phyloP scores from a whole-genome alignment of 306 rosid species.

The Pachyrhizus erosus region DNA sequence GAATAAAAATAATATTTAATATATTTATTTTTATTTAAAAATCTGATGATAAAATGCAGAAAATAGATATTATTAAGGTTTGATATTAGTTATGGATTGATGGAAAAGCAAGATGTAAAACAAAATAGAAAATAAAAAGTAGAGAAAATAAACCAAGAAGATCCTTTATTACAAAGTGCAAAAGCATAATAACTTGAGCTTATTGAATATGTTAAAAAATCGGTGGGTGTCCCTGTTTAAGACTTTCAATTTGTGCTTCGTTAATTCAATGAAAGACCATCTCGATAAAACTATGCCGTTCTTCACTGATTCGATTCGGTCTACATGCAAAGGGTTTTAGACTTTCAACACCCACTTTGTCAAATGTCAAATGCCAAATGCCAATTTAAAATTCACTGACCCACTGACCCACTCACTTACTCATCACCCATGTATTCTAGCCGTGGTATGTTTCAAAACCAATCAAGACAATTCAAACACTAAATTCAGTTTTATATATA shows the following conservation, averaged over 20 bases:
- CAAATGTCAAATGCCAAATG: background rate
- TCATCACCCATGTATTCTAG: background rate
- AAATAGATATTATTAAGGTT: background rate
- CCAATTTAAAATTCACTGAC: conserved; percentile 7
- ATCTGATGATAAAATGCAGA: background rate
- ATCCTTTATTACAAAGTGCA: background rate
- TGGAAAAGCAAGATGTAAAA: background rate
- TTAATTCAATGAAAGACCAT: background rate
- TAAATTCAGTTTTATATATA: too few relatives aligned
- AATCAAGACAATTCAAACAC: too few relatives aligned
- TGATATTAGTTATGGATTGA: background rate
- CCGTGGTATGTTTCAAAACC: too few relatives aligned
- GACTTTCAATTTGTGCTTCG: background rate
- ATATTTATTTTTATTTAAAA: background rate
- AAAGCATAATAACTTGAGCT: background rate
- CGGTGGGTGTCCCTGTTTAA: conserved; percentile 23
- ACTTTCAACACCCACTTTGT: conserved; percentile 3
- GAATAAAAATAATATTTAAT: too few relatives aligned
- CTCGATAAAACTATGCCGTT: background rate
- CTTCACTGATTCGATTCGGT: background rate
- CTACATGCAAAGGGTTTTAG: background rate
- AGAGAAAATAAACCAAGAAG: conserved; percentile 23
- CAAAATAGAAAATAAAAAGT: background rate
- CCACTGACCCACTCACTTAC: background rate
- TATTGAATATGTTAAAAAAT: conserved; percentile 2